Evolutionary conservation across 192 early-diverging fungal genomes (phyloP).

Genomic region (Phycomyces nitens): DNA sequence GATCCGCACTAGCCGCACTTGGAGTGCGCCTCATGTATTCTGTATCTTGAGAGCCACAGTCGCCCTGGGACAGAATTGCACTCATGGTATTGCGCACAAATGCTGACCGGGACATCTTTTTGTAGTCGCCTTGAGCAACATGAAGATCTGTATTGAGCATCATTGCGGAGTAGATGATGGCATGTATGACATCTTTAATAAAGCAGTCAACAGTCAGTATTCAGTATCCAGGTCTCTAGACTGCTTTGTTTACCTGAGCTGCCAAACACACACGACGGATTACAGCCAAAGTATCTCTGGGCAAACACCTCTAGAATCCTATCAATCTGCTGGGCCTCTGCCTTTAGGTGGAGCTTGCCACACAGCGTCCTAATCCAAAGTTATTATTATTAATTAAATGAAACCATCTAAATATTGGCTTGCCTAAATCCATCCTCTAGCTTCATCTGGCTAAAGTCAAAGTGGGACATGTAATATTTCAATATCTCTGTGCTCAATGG

Average conservation of each 20-base stretch:
- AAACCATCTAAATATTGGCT: too few relatives aligned
- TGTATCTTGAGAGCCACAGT: slow-evolving; percentile 14
- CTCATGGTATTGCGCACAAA: slow-evolving; percentile 72
- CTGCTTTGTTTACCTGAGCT: slow-evolving; percentile 33
- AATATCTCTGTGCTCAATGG: slow-evolving; percentile 21
- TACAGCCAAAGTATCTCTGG: slow-evolving; percentile 77
- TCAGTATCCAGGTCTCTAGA: too few relatives aligned
- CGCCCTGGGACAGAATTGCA: slow-evolving; percentile 38
- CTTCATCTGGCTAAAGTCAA: slow-evolving; percentile 24
- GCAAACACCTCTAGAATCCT: slow-evolving; percentile 84
- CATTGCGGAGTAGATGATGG: slow-evolving; percentile 80
- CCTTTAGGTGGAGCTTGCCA: slow-evolving; percentile 73
- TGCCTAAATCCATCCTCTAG: slow-evolving; percentile 31
- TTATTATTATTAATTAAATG: background rate
- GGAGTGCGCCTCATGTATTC: slow-evolving; percentile 15
- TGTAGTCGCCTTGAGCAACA: slow-evolving; percentile 65
- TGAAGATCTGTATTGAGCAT: slow-evolving; percentile 93
- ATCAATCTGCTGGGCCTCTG: slow-evolving; percentile 91
- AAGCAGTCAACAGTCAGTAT: too few relatives aligned
- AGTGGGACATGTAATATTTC: slow-evolving; percentile 27
- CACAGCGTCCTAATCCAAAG: slow-evolving; percentile 51
- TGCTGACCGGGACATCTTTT: slow-evolving; percentile 72
- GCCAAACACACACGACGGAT: slow-evolving; percentile 55
- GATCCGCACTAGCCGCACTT: slow-evolving; percentile 13
- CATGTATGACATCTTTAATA: slow-evolving; percentile 78